Evolutionary conservation across 75 land plant genomes (phyloP).

Genomic region (Pinus tabuliformis): DNA sequence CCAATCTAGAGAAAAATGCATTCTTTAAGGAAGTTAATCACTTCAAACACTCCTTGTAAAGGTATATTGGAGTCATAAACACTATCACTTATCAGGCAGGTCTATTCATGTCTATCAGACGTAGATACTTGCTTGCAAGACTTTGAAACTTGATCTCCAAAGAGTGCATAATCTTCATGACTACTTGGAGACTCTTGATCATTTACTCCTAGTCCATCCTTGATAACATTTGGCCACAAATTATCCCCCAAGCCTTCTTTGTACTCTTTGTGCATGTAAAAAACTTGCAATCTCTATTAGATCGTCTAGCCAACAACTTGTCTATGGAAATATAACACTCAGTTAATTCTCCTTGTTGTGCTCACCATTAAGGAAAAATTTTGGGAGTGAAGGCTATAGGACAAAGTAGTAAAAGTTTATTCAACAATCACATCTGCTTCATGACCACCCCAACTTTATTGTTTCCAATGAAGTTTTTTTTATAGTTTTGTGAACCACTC

Average conservation of each 20-base stretch:
- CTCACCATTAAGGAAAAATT: not conserved
- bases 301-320: constrained; percentile 69
- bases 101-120: no score
- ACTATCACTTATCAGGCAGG: no score
- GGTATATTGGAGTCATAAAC: constrained; percentile 41
- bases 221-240: no score
- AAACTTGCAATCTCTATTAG: constrained; percentile 56
- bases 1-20: no score
- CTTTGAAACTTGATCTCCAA: constrained; percentile 94
- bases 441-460: no score
- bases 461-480: no score
- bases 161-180: constrained; percentile 96
- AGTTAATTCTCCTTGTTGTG: constrained; percentile 53
- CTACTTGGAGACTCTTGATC: constrained; percentile 45
- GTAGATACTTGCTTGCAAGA: constrained; percentile 67
- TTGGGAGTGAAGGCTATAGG: no score
- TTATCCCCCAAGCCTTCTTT: constrained; percentile 20
- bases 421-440: no score
- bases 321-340: constrained; percentile 55
- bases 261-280: constrained; percentile 72
- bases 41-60: constrained; percentile 52
- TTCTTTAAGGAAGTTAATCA: no score
- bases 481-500: no score
- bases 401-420: no score
- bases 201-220: constrained; percentile 28